These are phyloP conservation scores for Monoraphidium neglectum DNA, from an alignment of 139 green algal genomes.

Conservation along the genomic window DNA sequence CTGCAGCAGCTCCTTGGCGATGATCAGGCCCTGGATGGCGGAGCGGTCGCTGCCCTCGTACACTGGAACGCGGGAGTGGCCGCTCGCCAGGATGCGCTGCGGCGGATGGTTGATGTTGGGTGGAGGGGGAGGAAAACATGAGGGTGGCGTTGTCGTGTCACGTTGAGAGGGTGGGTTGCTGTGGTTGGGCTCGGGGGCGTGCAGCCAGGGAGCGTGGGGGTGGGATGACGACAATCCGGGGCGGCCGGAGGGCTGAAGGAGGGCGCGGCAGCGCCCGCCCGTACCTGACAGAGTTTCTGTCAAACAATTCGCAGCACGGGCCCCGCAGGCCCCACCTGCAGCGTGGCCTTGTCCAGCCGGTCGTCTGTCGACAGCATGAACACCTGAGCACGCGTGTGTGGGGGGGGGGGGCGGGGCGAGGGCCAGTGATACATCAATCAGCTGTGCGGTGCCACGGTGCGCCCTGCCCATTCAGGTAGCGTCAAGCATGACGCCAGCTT, in stretches of 20 bases:
- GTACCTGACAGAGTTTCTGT: too few relatives aligned
- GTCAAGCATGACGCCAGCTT: too few relatives aligned
- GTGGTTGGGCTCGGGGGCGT: neutral
- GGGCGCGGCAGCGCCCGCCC: too few relatives aligned
- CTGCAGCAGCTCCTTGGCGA: slow-evolving; percentile 73
- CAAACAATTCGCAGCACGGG: too few relatives aligned
- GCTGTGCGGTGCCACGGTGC: too few relatives aligned
- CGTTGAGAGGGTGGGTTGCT: neutral
- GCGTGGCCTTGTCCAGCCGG: slow-evolving; percentile 55
- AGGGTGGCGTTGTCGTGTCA: neutral
- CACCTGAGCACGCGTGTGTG: too few relatives aligned
- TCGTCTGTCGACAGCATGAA: slow-evolving; percentile 80
- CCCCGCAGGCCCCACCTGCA: neutral
- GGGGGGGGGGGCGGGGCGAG: too few relatives aligned
- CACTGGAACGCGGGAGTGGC: slow-evolving; percentile 78
- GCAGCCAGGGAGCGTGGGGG: too few relatives aligned
- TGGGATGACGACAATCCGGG: too few relatives aligned
- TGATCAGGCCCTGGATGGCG: slow-evolving; percentile 62
- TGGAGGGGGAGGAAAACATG: neutral
- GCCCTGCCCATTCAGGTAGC: too few relatives aligned
- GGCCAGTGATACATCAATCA: too few relatives aligned
- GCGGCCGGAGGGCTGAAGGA: too few relatives aligned
- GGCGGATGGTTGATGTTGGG: neutral
- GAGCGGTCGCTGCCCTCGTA: slow-evolving; percentile 49
- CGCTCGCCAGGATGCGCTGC: slow-evolving; percentile 44